A percentile compares a stretch with the other conserved stretches of the same genome.
phyloP scores from a whole-genome alignment of 306 rosid species.

The Malus orientalis region DNA sequence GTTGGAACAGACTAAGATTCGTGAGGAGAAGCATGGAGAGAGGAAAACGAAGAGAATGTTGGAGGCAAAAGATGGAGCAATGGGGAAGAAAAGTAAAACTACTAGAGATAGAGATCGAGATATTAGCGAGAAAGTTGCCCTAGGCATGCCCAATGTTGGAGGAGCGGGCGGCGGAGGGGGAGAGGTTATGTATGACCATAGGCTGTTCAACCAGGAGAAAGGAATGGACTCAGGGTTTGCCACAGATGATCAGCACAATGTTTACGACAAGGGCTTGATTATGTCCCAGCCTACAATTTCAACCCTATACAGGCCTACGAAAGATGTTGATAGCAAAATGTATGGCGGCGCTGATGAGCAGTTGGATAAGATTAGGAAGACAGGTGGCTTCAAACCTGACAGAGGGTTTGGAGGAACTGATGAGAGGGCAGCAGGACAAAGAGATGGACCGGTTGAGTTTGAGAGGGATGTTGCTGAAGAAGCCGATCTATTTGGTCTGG shows the following conservation, averaged over 20 bases:
- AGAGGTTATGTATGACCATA: conserved; percentile 84
- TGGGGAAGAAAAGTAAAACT: conserved; percentile 90
- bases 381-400: conserved; percentile 83
- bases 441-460: conserved; percentile 81
- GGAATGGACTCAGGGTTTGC: conserved; percentile 83
- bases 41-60: conserved; percentile 89
- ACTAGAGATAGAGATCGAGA: conserved; percentile 90
- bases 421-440: conserved; percentile 49
- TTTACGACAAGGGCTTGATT: conserved; percentile 73
- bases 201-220: conserved; percentile 89
- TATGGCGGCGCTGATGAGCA: conserved; percentile 91
- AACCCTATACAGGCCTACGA: conserved; percentile 76
- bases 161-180: conserved; percentile 37
- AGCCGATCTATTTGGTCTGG: conserved; percentile 90
- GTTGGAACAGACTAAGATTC: conserved; percentile 61
- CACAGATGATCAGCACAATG: conserved; percentile 82
- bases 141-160: conserved; percentile 73
- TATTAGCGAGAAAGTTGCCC: conserved; percentile 88
- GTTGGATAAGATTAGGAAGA: conserved; percentile 80
- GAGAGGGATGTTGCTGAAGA: conserved; percentile 68
- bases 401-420: conserved; percentile 40
- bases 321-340: conserved; percentile 58
- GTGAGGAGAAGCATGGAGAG: conserved; percentile 74
- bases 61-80: conserved; percentile 83
- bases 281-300: conserved; percentile 79